Conservation (phyloP, 2,329 filamentous ascomycete species). For the Tolypocladium endophyticum region DNA sequence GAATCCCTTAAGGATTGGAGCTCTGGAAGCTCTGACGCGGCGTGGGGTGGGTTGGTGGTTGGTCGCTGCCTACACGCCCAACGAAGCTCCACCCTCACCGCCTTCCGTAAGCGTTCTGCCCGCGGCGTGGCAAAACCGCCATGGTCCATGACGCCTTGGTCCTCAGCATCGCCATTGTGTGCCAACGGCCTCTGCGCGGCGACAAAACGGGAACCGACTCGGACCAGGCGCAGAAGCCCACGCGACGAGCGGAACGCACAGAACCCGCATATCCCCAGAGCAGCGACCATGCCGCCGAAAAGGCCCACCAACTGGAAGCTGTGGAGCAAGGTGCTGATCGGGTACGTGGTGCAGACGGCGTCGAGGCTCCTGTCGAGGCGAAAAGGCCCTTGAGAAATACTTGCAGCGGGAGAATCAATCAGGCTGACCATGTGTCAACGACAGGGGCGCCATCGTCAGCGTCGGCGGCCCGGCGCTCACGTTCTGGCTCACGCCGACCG, state of each 20-base stretch:
- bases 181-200: not conserved
- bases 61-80: not conserved
- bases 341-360: constrained; percentile 31
- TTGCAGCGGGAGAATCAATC: not conserved
- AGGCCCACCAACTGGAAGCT: constrained; percentile 44
- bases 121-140: not conserved
- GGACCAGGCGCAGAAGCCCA: not conserved
- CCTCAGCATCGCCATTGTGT: not conserved
- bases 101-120: not conserved
- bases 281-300: constrained; percentile 23
- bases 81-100: not conserved
- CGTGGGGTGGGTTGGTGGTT: not conserved
- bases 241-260: not conserved
- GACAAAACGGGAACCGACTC: not conserved
- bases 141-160: not conserved
- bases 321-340: constrained; percentile 59
- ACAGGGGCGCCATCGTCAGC: constrained; percentile 59
- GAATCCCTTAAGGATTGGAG: not conserved
- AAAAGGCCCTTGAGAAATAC: not conserved
- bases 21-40: not conserved
- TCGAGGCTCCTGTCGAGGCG: not conserved
- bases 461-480: constrained; percentile 81
- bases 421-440: not conserved
- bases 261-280: not conserved
- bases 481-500: constrained; percentile 68